Evolutionary conservation across 352 stramenopile genomes (phyloP), one percentile per base, ranked within the genome.

Genomic region (Phytophthora pini): DNA sequence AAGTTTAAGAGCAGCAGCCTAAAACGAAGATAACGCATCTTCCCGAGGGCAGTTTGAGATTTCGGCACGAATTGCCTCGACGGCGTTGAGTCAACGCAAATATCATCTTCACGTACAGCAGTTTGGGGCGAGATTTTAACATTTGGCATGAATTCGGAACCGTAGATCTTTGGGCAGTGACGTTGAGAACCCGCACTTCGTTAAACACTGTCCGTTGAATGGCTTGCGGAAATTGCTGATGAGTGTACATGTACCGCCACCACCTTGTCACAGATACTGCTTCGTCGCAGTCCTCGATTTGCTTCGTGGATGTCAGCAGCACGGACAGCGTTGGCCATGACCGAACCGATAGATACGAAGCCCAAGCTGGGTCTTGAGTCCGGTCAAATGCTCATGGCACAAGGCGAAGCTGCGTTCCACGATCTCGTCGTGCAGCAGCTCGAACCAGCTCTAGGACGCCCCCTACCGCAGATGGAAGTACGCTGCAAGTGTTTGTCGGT

Each of bases 401-500:
- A 76, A 8, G 67, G 71, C 22, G 39, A 62, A 10, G 66, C 57
- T n/a, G 61, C 56, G 5, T 74, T 76, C 40, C 55, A 79, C 52
- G 57, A 68, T 32, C 61, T 62, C 41, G 39, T 79, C 7, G 51
- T 63, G 0, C 31, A 61, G 13, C 38, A 76, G n/a, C 36, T 79
- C 15, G 67, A 79, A 36, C 34, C 54, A 20, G 38, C 38, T 10
- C n/a, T 43, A 43, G 38, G 38, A n/a, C 38, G 38, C 6, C 13
- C 2, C 5, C n/a, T 43, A 20, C 38, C 63, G 4, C 66, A 79
- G 48, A 66, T 79, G 49, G 71, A 80, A 50, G 65, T 82, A 44
- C 71, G 74, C 13, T 76, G 70, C 51, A 75, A 67, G n/a, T 22
- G 78, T 22, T 20, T 43, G n/a, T 76, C 74, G 0, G 26, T 78